phyloP scores from a whole-genome alignment of 495 filamentous ascomycete genomes.

The Pseudevernia furfuracea region DNA sequence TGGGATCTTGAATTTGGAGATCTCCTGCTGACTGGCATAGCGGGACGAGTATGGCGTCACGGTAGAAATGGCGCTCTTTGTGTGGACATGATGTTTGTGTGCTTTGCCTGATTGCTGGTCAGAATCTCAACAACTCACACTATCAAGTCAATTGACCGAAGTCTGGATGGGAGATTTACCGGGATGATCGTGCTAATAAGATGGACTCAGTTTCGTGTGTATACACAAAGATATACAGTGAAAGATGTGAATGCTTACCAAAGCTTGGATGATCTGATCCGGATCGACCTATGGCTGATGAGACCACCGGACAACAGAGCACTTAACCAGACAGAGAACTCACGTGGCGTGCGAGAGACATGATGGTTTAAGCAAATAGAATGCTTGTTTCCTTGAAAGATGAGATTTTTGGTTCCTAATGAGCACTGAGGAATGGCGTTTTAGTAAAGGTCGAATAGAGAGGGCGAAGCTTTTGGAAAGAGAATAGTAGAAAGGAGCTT shows the following conservation, averaged over 20 bases:
- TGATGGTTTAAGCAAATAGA: slow-evolving; percentile 15
- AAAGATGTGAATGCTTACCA: slow-evolving; percentile 24
- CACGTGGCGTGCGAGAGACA: slow-evolving; percentile 39
- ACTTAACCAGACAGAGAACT: neutral
- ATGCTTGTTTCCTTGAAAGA: neutral
- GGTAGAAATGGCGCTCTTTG: slow-evolving; percentile 39
- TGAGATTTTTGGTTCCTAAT: too few relatives aligned
- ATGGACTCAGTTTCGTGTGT: neutral
- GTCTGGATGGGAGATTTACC: neutral
- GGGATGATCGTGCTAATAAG: neutral
- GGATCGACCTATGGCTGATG: slow-evolving; percentile 45
- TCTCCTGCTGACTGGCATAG: slow-evolving; percentile 52
- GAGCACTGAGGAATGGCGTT: too few relatives aligned
- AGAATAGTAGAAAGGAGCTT: too few relatives aligned
- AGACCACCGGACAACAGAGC: neutral
- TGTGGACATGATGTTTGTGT: slow-evolving; percentile 35
- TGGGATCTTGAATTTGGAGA: slow-evolving; percentile 63
- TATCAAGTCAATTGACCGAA: neutral
- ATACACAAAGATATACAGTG: neutral
- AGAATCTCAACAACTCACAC: neutral
- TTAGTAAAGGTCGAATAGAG: too few relatives aligned
- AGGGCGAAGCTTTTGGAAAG: too few relatives aligned
- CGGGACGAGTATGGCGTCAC: slow-evolving; percentile 56
- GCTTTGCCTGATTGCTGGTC: slow-evolving; percentile 39
- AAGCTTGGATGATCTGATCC: slow-evolving; percentile 49